Base-by-base conservation (phyloP, 2,329 filamentous ascomycete genomes). In the Sarocladium kiliense region DNA sequence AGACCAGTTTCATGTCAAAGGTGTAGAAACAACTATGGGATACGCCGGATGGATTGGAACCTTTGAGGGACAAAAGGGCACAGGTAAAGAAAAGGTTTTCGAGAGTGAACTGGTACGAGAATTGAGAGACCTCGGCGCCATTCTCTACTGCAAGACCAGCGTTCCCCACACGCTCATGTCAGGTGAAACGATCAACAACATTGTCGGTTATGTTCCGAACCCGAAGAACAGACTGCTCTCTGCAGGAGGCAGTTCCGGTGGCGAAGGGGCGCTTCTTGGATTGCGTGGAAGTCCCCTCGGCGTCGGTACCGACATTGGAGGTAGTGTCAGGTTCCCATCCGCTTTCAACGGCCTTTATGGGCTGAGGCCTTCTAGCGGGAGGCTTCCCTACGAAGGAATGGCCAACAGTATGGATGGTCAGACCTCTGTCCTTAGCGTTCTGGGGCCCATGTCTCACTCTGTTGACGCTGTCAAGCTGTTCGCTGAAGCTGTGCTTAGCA, bases 61-160 rank as follows among this genome's bases (percentile, higher is more conserved):
- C 21, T 68, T 74, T 57, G 80, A 87, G 63, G 41, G 41, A 44
- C 6, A 44, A 44, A 44, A 44, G 16, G 41, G 41, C 41, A 44
- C 41, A 3, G 41, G 41, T 9, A 44, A 44, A 18, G 41, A 44
- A 25, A 44, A 23, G 19, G 21, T 44, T 6, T 44, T 44, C 19
- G 41, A 44, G 16, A 76, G 81, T 0, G 75, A 77, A 0, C 70
- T 88, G 3, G 80, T 86, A 0, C 74, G 79, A 11, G 71, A 86
- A 2, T 70, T 89, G 2, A 68, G 79, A 32, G 74, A 74, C 26
- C 73, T 82, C 0, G 86, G 86, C 1, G 86, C 85, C 1, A 76
- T 89, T 0, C 70, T 85, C 21, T 85, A 87, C 61, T 79, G 81
- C 60, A 89, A 89, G 68, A 89, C 86, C 0, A 88, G 87, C 61